These are phyloP conservation scores for Solanum lycopersicoides DNA, from an alignment of 257 asterid species.

Conservation along the genomic window DNA sequence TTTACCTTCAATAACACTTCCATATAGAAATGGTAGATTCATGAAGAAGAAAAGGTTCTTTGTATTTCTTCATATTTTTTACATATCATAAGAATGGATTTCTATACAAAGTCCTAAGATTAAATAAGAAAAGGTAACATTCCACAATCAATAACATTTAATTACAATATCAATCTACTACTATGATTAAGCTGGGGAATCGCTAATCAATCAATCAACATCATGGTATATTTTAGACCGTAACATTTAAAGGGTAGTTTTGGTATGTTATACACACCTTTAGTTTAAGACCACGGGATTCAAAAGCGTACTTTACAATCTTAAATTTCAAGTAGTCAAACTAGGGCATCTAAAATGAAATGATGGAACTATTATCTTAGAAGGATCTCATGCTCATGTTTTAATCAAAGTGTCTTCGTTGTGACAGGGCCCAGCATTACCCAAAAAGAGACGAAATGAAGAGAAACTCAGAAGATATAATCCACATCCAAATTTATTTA, in stretches of 20 bases:
- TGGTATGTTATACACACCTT: neutral
- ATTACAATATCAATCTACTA: neutral
- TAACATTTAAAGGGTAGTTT: neutral
- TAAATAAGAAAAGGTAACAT: neutral
- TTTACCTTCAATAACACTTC: neutral
- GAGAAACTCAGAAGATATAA: neutral
- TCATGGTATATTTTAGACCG: neutral
- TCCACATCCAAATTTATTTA: neutral
- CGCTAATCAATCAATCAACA: neutral
- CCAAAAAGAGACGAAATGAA: neutral
- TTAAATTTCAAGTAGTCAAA: neutral
- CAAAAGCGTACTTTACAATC: neutral
- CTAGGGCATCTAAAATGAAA: neutral
- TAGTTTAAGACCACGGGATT: neutral
- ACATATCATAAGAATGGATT: neutral
- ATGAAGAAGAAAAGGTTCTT: neutral
- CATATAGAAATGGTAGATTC: neutral
- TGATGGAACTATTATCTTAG: neutral
- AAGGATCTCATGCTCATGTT: neutral
- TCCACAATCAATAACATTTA: neutral
- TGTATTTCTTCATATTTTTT: neutral
- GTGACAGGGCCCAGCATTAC: neutral
- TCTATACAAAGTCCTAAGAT: neutral
- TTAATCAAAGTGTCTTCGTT: neutral
- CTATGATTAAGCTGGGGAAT: neutral